phyloP scores from a whole-genome alignment of 352 stramenopile genomes.

The Globisporangium cystogenes region DNA sequence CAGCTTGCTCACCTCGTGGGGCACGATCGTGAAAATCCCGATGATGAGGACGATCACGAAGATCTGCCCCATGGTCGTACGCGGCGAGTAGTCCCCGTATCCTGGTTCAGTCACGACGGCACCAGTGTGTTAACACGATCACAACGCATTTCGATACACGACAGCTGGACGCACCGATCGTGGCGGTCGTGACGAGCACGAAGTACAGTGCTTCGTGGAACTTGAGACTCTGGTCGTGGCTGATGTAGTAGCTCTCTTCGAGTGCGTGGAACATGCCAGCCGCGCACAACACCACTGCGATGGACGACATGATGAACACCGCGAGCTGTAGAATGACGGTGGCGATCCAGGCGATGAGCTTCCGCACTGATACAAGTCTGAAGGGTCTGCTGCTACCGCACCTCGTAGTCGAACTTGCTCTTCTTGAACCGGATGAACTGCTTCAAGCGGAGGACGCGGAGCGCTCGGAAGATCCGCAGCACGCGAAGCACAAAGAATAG shows the following conservation, averaged over 20 bases:
- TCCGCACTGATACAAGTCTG: background rate
- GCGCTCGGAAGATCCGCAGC: conserved; percentile 59
- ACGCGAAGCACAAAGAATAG: conserved; percentile 64
- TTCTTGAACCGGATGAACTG: conserved; percentile 56
- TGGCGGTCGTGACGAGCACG: conserved; percentile 66
- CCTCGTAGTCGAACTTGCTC: conserved; percentile 71
- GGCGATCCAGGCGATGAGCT: background rate
- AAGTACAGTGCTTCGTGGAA: conserved; percentile 76
- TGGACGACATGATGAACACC: conserved; percentile 60
- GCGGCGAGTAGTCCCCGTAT: conserved; percentile 60
- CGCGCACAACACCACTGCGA: conserved; percentile 58
- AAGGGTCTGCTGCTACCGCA: conserved; percentile 4
- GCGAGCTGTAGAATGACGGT: conserved; percentile 21
- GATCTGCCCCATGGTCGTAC: conserved; percentile 43
- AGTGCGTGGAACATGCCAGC: conserved; percentile 62
- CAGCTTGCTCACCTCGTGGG: conserved; percentile 50
- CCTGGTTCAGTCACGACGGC: conserved; percentile 23
- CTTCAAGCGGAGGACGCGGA: conserved; percentile 54
- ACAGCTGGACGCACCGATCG: conserved; percentile 36
- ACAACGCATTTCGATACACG: too few species aligned
- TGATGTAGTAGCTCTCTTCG: conserved; percentile 40
- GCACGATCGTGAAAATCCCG: conserved; percentile 59
- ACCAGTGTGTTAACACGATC: background rate
- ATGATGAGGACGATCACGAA: conserved; percentile 73
- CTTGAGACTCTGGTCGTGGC: conserved; percentile 21